Percentiles rank a stretch among this genome's conserved stretches.
Conservation (phyloP, 1,284 basidiomycete species). For the Papiliotrema laurentii region DNA sequence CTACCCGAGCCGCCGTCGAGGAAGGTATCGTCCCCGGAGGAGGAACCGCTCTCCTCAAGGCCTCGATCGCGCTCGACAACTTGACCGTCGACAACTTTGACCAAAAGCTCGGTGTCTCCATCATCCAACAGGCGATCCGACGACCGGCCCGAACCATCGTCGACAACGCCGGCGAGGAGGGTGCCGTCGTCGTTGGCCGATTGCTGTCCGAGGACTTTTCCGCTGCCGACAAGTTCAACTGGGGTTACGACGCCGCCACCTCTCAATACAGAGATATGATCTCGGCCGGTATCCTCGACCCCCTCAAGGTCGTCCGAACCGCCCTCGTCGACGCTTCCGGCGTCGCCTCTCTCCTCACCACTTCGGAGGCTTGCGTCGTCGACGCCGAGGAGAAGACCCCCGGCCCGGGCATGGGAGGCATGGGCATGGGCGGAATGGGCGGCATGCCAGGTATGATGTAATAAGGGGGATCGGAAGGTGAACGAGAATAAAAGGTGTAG, state of each 20-base stretch:
- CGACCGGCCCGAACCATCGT: constrained; percentile 85
- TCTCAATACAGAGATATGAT: constrained; percentile 95
- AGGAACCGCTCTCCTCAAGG: constrained; percentile 77
- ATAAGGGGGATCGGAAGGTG: too few species aligned
- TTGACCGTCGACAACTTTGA: constrained; percentile 90
- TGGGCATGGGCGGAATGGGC: constrained; percentile 49
- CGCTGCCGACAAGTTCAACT: constrained; percentile 59
- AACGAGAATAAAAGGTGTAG: too few species aligned
- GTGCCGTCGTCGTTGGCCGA: constrained; percentile 85
- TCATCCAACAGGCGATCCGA: constrained; percentile 83
- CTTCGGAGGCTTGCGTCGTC: constrained; percentile 87
- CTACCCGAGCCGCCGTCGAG: constrained; percentile 95
- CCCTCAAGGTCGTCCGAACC: constrained; percentile 85
- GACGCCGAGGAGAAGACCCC: constrained; percentile 81
- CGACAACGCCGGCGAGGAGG: constrained; percentile 92
- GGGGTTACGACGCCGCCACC: constrained; percentile 87
- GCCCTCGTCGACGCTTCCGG: constrained; percentile 80
- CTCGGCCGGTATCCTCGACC: constrained; percentile 87
- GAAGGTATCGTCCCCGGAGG: constrained; percentile 97
- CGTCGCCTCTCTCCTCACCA: constrained; percentile 86
- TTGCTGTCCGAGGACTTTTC: constrained; percentile 54
- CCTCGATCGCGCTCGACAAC: constrained; percentile 72
- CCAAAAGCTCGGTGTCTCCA: constrained; percentile 91
- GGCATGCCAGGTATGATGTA: constrained; percentile 61
- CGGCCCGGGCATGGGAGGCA: constrained; percentile 51